Evolutionary conservation across 768 basidiomycete genomes (phyloP).

Genomic region (Mycena rebaudengoi): DNA sequence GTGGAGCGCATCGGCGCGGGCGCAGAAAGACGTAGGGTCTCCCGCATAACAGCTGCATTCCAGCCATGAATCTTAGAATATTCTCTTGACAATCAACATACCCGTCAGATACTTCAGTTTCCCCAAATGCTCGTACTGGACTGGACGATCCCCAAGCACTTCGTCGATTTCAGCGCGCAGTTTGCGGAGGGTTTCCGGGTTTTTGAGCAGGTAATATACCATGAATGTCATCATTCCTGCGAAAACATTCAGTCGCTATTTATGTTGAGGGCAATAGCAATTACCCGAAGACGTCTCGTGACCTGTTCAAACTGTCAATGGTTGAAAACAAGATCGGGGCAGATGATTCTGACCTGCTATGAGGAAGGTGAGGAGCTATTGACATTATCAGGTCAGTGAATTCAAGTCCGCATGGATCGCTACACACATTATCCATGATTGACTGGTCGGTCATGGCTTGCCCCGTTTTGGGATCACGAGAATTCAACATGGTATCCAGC

Average conservation of each 20-base stretch:
- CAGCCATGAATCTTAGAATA: no score
- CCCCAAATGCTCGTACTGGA: slow-evolving; percentile 46
- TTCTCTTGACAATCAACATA: no score
- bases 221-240: slow-evolving; percentile 47
- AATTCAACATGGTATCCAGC: slow-evolving; percentile 54
- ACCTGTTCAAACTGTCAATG: slow-evolving; percentile 4
- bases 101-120: slow-evolving; percentile 53
- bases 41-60: slow-evolving; percentile 50
- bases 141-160: slow-evolving; percentile 47
- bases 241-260: neutral
- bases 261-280: neutral
- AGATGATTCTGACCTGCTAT: slow-evolving; percentile 51
- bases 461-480: slow-evolving; percentile 54
- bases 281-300: slow-evolving; percentile 38
- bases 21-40: slow-evolving; percentile 46
- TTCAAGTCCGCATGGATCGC: neutral
- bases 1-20: slow-evolving; percentile 46
- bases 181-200: slow-evolving; percentile 50
- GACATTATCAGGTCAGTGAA: neutral
- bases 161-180: slow-evolving; percentile 57
- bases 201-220: slow-evolving; percentile 52
- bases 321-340: neutral
- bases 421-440: slow-evolving; percentile 51
- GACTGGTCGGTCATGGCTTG: slow-evolving; percentile 48
- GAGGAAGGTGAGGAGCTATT: slow-evolving; percentile 55